Base-by-base conservation (phyloP, 1,284 basidiomycete genomes). In the Gastroboletus turbinatus region DNA sequence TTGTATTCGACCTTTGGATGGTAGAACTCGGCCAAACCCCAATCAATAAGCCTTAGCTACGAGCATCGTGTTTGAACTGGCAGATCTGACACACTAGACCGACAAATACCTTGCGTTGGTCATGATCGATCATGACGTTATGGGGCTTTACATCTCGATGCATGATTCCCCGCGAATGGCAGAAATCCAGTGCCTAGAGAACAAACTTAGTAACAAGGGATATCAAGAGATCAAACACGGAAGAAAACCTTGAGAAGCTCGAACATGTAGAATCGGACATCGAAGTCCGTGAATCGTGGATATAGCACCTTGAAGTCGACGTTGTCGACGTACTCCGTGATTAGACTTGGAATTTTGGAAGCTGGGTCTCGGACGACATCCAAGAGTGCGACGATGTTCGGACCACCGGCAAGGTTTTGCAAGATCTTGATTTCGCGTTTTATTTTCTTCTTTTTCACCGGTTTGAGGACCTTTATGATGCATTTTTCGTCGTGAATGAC, bases 391-490 rank as follows among this genome's bases (percentile, higher is more conserved):
- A 90, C 85, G 62, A 82, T 88, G 78, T 89, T 99, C 72, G 96
- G 96, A 21, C 97, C 97, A 29, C 96, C 96, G 0, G 95, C 93
- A 23, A 98, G 81, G 74, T 98, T 98, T 75, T 97, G 95, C 38
- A 99, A 76, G 66, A 99, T 98, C 81, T 99, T 98, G 76, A 99
- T 98, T 78, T 99, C 96, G 60, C 96, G 85, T 81, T 98, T 98
- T 77, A 99, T 98, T 81, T 99, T 99, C 85, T 98, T 98, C 85
- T 98, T 98, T 83, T 99, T 98, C 49, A 99, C 96, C 1, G 97
- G 97, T 76, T 99, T 99, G 62, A 99, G 81, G 49, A 98, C 96
- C 75, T 99, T 98, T 79, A 98, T 95, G 74, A 98, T 96, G 75
- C 96, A 97, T 76, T 97, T 96, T 73, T 96, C 91, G 68, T 92